These are phyloP conservation scores for Gardenia jasminoides DNA, from an alignment of 257 asterid species.

Conservation along the genomic window DNA sequence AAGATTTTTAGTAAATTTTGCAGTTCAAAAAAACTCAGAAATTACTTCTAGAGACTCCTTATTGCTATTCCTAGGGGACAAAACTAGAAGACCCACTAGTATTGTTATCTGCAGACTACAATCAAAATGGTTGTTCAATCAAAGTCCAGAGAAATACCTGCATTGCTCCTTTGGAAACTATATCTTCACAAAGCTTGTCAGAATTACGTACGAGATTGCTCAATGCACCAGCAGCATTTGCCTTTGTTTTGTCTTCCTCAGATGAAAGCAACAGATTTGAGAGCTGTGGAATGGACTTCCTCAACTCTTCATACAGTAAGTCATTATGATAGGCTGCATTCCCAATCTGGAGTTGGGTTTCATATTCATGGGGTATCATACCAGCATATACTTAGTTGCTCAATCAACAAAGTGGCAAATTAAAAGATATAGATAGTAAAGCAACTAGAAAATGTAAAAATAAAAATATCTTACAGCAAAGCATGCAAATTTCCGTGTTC, in stretches of 20 bases:
- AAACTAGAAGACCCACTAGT: too few relatives aligned
- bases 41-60: too few relatives aligned
- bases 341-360: conserved; percentile 62
- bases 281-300: conserved; percentile 89
- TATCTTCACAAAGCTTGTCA: conserved; percentile 87
- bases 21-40: too few relatives aligned
- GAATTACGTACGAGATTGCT: conserved; percentile 97
- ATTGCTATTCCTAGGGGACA: too few relatives aligned
- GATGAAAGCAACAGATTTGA: conserved; percentile 63
- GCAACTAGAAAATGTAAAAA: background rate
- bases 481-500: conserved; percentile 95
- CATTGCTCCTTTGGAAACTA: conserved; percentile 89
- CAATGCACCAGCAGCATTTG: conserved; percentile 98
- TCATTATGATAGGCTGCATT: conserved; percentile 98
- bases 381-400: background rate
- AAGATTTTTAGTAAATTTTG: too few relatives aligned
- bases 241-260: conserved; percentile 96
- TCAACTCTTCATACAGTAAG: conserved; percentile 76
- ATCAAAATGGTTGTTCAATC: background rate
- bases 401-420: background rate
- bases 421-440: background rate
- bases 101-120: too few relatives aligned
- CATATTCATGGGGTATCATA: conserved; percentile 20
- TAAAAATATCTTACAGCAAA: conserved; percentile 66
- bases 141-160: conserved; percentile 47